These are phyloP conservation scores for Wallacemonas sp. DNA, from an alignment of 208 protist species.

Conservation along the genomic window DNA sequence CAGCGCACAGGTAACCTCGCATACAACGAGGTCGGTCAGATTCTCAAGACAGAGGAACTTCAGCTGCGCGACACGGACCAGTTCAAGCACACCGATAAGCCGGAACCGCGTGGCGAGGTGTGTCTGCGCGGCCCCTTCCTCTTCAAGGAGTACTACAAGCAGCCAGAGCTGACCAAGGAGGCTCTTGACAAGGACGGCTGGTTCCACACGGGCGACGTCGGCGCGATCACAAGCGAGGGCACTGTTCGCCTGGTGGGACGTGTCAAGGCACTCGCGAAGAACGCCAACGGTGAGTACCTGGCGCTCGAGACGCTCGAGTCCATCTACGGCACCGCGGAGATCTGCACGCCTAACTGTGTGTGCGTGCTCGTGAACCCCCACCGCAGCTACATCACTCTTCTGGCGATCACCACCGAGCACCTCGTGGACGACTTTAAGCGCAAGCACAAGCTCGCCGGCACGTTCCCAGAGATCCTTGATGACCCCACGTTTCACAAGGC, in stretches of 20 bases:
- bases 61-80: slow-evolving; percentile 89
- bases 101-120: slow-evolving; percentile 76
- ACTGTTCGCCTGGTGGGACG: slow-evolving; percentile 79
- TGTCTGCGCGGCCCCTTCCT: slow-evolving; percentile 68
- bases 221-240: slow-evolving; percentile 45
- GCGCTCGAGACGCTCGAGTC: slow-evolving; percentile 82
- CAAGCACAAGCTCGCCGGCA: slow-evolving; percentile 48
- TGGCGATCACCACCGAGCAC: slow-evolving; percentile 55
- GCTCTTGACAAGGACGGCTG: slow-evolving; percentile 75
- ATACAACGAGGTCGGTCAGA: slow-evolving; percentile 67
- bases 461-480: slow-evolving; percentile 46
- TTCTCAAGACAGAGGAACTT: slow-evolving; percentile 77
- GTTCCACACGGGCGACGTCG: slow-evolving; percentile 91
- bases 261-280: slow-evolving; percentile 92
- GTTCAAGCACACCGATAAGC: slow-evolving; percentile 74
- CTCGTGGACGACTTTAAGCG: slow-evolving; percentile 49
- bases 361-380: slow-evolving; percentile 79
- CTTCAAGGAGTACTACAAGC: slow-evolving; percentile 90
- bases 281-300: slow-evolving; percentile 91
- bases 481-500: slow-evolving; percentile 42
- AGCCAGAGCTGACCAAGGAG: slow-evolving; percentile 79
- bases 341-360: slow-evolving; percentile 53
- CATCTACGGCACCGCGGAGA: slow-evolving; percentile 59
- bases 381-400: slow-evolving; percentile 59
- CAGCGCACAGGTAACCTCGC: slow-evolving; percentile 62